Base-by-base conservation (phyloP, 768 basidiomycete genomes). In the Lentinula boryana region DNA sequence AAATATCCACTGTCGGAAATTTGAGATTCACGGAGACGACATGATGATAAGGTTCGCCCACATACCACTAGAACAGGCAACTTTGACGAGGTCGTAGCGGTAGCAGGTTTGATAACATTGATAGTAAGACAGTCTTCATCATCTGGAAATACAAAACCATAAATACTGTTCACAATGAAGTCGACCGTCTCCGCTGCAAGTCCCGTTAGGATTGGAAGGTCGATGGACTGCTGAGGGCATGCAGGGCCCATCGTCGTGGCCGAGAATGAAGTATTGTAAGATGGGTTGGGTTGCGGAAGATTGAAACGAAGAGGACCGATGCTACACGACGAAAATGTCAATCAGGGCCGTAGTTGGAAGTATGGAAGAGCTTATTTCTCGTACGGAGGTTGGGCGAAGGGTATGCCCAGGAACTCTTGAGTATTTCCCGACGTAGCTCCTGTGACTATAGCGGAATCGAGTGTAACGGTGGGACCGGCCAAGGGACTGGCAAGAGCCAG, bases 321-420 rank as follows among this genome's bases (percentile, higher is more conserved):
- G 7, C 75, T 78, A 53, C 16, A 46, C 8, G 6, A 21, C 35
- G 41, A 53, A 41, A 16, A 51, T 32, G 32, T 9, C 43, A 9
- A 27, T 7, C 41, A 41, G 8, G 18, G 40, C 44, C 50, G 36
- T 13, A 8, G 15, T 23, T 6, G 2, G 1, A 32, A 58, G 35
- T 4, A 54, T 43, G 43, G 49, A n/a, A 35, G 2, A 55, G 21
- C 13, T 7, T 6, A 7, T 31, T 60, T 0, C 31, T 67, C 79
- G 63, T 62, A 85, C 84, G 83, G 82, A 23, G 84, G 79, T 66
- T 77, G 63, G 13, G 81, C 83, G 58, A 80, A 85, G 1, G 83
- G 84, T 41, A 85, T 82, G 2, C 83, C 82, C 2, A 81, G 68
- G 64, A 80, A 85, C 60, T 75, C 71, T 18, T 73, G 66, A 2